Base-by-base conservation (phyloP, 306 rosid genomes). In the Trifolium fragiferum region DNA sequence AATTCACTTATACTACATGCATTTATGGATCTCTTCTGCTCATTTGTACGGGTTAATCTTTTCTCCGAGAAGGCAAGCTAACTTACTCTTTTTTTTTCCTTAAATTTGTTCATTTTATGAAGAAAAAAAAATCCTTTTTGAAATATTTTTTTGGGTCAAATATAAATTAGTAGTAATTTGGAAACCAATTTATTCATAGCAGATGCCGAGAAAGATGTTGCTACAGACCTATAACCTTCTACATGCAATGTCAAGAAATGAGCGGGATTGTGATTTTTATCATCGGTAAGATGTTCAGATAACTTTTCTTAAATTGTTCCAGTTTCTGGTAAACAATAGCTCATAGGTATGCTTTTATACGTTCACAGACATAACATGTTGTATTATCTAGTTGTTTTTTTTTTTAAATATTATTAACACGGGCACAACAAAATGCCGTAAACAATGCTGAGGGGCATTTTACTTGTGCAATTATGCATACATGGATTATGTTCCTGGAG, bases 151-250 rank as follows among this genome's bases (percentile, higher is more conserved):
- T 38, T 9, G 37, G 32, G 44, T 16, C 14, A 51, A 41, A 33
- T 58, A 68, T 70, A 65, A 40, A 64, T 62, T 38, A 74, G 51
- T 49, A 58, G 35, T 62, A 25, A 50, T 73, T 58, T 32, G 70
- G 73, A 75, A 81, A 72, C 55, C 60, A 63, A 55, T 83, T 53
- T 38, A 76, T 86, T 82, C 50, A 21, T 84, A 50, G 82, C 89
- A 92, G 99, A 87, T 94, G 78, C 99, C 99, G 30, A 94, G 99
- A 90, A 94, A 94, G 85, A 92, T 94, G 99, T 84, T 94, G 89
- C 86, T 94, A 73, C 99, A 92, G 81, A 81, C 86, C 67, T 94
- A 91, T 83, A 94, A 94, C 81, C 89, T 94, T 80, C 83, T 90
- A 73, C 93, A 94, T 70, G 97, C 96, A 67, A 80, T 92, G 88